phyloP scores from a whole-genome alignment of 148 eudicot species.

The Nepenthes mirabilis region DNA sequence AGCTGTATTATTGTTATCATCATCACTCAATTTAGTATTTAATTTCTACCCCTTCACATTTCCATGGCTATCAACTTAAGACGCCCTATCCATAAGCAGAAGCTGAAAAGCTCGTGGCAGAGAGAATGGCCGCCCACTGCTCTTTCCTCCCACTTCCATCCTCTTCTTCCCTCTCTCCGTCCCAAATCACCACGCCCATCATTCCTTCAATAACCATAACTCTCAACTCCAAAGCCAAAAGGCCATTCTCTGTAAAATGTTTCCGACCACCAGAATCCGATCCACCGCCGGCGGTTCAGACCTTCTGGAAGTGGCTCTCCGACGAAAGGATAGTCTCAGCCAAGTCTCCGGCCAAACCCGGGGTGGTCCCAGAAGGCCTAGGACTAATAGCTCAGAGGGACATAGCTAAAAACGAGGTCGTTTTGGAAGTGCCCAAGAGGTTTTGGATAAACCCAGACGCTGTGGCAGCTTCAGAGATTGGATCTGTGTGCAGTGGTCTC shows the following conservation, averaged over 20 bases:
- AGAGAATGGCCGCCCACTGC: conserved; percentile 17
- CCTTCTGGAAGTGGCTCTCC: conserved; percentile 81
- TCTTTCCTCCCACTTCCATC: conserved; percentile 13
- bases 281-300: conserved; percentile 34
- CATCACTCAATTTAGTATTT: too few relatives aligned
- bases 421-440: conserved; percentile 82
- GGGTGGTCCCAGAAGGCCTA: conserved; percentile 55
- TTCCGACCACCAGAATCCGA: conserved; percentile 24
- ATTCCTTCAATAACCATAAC: neutral
- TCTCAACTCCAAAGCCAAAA: conserved; percentile 9
- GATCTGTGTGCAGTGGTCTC: conserved; percentile 54
- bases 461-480: conserved; percentile 65
- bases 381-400: conserved; percentile 76
- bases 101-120: neutral
- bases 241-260: conserved; percentile 15
- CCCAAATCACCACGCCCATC: conserved; percentile 5
- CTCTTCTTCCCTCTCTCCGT: conserved; percentile 7
- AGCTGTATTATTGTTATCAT: too few relatives aligned
- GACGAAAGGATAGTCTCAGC: conserved; percentile 47
- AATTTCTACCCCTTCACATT: too few relatives aligned
- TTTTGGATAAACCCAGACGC: conserved; percentile 76
- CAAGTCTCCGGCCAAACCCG: conserved; percentile 62
- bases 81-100: too few relatives aligned
- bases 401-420: conserved; percentile 62
- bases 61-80: too few relatives aligned